A percentile compares a stretch with the other conserved stretches of the same genome.
Conservation (phyloP, 1,284 basidiomycete species). For the Ganoderma lingzhi region DNA sequence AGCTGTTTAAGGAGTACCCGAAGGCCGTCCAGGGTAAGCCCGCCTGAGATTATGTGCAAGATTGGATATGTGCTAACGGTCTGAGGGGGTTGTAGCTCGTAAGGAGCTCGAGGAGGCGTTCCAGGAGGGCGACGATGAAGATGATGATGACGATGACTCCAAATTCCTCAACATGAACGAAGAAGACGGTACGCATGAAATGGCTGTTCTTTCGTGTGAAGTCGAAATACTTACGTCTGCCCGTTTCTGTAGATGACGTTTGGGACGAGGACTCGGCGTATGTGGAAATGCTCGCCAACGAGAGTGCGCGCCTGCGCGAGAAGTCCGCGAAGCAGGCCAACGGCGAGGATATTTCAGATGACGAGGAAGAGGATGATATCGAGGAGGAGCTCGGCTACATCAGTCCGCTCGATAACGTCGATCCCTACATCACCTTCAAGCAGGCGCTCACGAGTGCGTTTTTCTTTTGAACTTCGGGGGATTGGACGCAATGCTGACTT, state of each 20-base stretch:
- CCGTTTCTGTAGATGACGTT: conserved; percentile 64
- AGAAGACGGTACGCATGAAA: conserved; percentile 64
- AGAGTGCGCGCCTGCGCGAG: conserved; percentile 77
- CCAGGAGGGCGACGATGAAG: conserved; percentile 66
- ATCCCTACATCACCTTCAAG: conserved; percentile 80
- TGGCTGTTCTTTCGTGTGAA: background rate
- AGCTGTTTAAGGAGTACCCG: conserved; percentile 79
- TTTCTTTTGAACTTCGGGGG: conserved; percentile 7
- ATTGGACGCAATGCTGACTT: conserved; percentile 6
- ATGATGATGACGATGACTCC: conserved; percentile 65
- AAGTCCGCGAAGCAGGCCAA: conserved; percentile 56
- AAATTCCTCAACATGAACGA: conserved; percentile 72
- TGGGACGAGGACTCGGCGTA: conserved; percentile 89
- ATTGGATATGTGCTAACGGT: background rate
- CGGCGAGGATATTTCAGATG: conserved; percentile 53
- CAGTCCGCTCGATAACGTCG: conserved; percentile 77
- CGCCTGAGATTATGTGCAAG: conserved; percentile 28
- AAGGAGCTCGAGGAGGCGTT: conserved; percentile 69
- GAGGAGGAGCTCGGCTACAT: conserved; percentile 84
- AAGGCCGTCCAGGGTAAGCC: conserved; percentile 71
- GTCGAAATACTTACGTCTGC: conserved; percentile 12
- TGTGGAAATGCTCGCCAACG: conserved; percentile 81
- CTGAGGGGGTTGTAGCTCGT: conserved; percentile 53
- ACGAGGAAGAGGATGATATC: conserved; percentile 62
- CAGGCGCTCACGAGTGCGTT: conserved; percentile 71